Base-by-base conservation (phyloP, 345 rosid species). In the Rhodomyrtus tomentosa region DNA sequence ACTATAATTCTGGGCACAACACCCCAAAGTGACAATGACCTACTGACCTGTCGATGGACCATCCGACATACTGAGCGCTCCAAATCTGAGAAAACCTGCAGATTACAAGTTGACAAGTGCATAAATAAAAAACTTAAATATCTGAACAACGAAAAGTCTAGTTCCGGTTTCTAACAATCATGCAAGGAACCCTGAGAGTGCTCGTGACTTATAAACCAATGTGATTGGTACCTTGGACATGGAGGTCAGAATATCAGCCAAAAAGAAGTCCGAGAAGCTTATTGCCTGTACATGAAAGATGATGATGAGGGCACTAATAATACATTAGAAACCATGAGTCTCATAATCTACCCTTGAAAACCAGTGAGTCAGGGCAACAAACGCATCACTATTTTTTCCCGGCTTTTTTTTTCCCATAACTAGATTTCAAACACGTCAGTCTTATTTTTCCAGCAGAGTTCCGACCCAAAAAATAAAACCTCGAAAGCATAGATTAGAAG, bases 41-140 rank as follows among this genome's bases (percentile, higher is more conserved):
- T 32, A 89, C 95, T 80, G 82, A 98, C 99, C 98, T 96, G 99
- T 74, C 91, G 90, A 88, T 98, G 98, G 83, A 95, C 93, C 98
- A 98, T 98, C 80, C 99, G 95, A 89, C 99, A 98, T 20, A 91
- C 93, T 49, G 99, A 98, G 54, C 98, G 99, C 86, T 98, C 98
- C 89, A 98, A 85, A 92, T 98, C 98, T 25, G 98, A 98, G 80
- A 98, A 89, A 59, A 96, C 99, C 99, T 97, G 93, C 87, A 91
- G 79, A 68, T 68, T 36, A 36, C 79, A 20, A 68, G 79, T 40
- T 20, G 14, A 32, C 13, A 36, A 68, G 79, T 36, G 79, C 45
- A 68, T 9, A 18, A 68, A 68, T 68, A 36, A 36, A 36, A 18
- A 68, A 2, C 5, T 36, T 36, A 68, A 58, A 59, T 68, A 83